Conservation (phyloP, 345 rosid species). For the Corchorus capsularis region DNA sequence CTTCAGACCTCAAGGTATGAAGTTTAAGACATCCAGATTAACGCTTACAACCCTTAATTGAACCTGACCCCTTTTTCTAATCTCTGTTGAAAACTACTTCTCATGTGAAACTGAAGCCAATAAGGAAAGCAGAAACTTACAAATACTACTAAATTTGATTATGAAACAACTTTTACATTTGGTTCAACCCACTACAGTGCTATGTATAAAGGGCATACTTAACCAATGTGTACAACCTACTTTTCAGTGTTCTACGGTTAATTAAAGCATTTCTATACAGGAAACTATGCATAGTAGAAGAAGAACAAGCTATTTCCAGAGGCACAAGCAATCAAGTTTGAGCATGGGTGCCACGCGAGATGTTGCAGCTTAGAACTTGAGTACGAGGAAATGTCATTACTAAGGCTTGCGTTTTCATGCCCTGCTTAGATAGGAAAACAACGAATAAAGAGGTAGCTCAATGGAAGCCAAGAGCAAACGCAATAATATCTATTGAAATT, state of each 20-base stretch:
- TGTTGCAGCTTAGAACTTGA: conserved; percentile 53
- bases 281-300: conserved; percentile 47
- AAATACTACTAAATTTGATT: no score
- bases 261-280: not conserved
- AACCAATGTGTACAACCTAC: not conserved
- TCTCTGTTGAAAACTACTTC: no score
- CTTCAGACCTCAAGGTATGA: no score
- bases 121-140: no score
- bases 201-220: not conserved
- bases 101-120: no score
- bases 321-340: conserved; percentile 57
- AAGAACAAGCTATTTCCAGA: conserved; percentile 61
- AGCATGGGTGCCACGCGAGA: conserved; percentile 63
- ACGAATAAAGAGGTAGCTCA: not conserved
- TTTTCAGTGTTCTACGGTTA: not conserved
- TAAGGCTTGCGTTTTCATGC: conserved; percentile 36
- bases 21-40: no score
- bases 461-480: not conserved
- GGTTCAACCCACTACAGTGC: no score
- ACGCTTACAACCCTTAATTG: no score
- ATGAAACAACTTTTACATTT: no score
- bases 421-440: conserved; percentile 28
- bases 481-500: not conserved
- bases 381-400: conserved; percentile 33
- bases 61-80: no score